phyloP scores from a whole-genome alignment of 148 eudicot genomes.

The Pharnaceum exiguum region DNA sequence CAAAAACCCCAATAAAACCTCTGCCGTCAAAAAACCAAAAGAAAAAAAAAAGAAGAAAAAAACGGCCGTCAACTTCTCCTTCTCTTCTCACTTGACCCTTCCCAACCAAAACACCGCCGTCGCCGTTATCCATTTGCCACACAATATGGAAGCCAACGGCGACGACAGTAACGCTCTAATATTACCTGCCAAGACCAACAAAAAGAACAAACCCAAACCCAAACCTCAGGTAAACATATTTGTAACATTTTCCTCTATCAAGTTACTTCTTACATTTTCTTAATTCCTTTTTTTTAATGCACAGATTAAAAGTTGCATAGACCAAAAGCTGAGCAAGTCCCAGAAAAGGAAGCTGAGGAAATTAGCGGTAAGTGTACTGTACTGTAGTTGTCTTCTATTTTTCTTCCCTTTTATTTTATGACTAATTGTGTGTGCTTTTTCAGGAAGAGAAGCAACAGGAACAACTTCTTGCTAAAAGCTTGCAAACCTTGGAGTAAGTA shows the following conservation, averaged over 20 bases:
- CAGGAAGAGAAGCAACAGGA: conserved; percentile 76
- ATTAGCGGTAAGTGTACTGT: conserved; percentile 46
- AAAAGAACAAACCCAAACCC: conserved; percentile 37
- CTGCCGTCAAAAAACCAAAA: no score
- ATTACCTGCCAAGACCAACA: conserved; percentile 48
- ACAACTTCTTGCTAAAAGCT: conserved; percentile 52
- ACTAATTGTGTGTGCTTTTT: conserved; percentile 11
- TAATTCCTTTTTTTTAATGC: no score
- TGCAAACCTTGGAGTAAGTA: conserved; percentile 66
- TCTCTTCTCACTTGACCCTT: no score
- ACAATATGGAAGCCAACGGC: conserved; percentile 17
- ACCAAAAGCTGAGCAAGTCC: conserved; percentile 51
- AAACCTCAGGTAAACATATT: conserved; percentile 51
- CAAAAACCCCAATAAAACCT: no score
- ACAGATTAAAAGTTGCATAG: conserved; percentile 17
- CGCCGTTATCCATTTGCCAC: no score
- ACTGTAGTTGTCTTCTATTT: background rate
- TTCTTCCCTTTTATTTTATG: background rate
- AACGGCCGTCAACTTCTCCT: no score
- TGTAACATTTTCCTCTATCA: no score
- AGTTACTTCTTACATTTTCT: no score
- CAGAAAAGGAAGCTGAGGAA: conserved; percentile 71
- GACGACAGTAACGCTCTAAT: conserved; percentile 54
- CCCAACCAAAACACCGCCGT: no score
- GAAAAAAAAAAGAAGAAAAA: no score